Conservation (phyloP, 306 rosid species). For the Quercus mongolica region DNA sequence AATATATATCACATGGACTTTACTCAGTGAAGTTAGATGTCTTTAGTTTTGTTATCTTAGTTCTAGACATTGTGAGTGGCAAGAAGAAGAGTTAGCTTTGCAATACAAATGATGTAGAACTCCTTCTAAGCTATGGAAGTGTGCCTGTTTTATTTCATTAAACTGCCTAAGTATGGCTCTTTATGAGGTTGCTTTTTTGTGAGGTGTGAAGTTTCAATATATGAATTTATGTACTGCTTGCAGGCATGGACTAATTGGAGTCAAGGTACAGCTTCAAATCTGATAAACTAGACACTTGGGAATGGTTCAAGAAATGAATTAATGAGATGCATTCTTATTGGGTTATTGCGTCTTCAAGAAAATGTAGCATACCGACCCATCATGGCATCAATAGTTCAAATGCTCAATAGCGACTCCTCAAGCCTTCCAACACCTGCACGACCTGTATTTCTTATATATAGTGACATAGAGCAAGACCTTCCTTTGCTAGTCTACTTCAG, state of each 20-base stretch:
- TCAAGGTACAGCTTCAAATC: neutral
- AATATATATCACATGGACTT: no score
- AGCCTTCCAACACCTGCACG: conserved; percentile 7
- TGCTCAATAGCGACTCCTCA: conserved; percentile 6
- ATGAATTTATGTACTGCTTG: neutral
- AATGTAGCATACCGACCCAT: neutral
- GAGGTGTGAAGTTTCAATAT: neutral
- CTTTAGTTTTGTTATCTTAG: no score
- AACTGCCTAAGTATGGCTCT: no score
- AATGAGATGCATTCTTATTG: neutral
- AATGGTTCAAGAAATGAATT: neutral
- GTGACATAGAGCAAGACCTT: neutral
- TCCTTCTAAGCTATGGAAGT: conserved; percentile 17
- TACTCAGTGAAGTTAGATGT: no score
- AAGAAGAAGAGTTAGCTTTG: neutral
- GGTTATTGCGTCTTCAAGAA: no score
- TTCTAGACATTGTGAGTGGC: no score
- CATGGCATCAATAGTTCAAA: neutral
- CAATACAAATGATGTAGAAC: neutral
- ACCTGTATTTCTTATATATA: neutral
- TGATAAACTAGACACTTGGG: neutral
- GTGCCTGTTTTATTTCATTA: no score
- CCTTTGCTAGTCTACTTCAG: neutral
- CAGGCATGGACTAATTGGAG: conserved; percentile 15
- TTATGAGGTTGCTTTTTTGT: no score